Base-by-base conservation (phyloP, 495 filamentous ascomycete species). In the Echria macrotheca region DNA sequence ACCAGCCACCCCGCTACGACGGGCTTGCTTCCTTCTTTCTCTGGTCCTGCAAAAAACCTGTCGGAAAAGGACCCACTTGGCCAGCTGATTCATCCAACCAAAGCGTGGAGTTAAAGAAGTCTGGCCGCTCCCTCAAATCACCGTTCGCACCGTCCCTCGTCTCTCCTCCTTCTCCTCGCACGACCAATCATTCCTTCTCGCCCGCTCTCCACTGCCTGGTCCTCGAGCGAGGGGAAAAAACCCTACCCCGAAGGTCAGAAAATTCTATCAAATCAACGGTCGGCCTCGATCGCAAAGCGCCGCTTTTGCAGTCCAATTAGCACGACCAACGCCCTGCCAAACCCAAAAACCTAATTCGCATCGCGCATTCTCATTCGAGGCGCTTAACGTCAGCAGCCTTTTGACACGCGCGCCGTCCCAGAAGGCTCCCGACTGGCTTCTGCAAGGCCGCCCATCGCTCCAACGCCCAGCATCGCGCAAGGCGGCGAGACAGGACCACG, bases 21-120 rank as follows among this genome's bases (percentile, higher is more conserved):
- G 46, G 25, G 18, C 36, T 28, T 31, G 41, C 25, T 17, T n/a
- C n/a, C 32, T 41, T 29, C 38, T 24, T 41, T 15, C 35, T 18
- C 24, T 41, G 31, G 15, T 21, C 44, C 49, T 47, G 44, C 51
- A 44, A 54, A 51, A 47, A 51, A 47, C 57, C 43, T 42, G 46
- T n/a, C 31, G 26, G 29, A 33, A 23, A 46, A 9, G 44, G 61
- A 49, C 55, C 59, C 60, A 61, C 55, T 57, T 22, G 14, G 43
- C 5, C 43, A 54, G 65, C 63, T 69, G 63, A 67, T 58, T 68
- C 67, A 68, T 64, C 67, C 65, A 70, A 66, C 66, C 67, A 70
- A 59, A 67, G 52, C 52, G 32, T 52, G 29, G 47, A 52, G 64
- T 65, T 66, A 64, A 66, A 66, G 63, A 57, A 57, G 33, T 59